Evolutionary conservation across 352 stramenopile species (phyloP), one percentile per base, ranked within the genome.

Genomic region (Phytophthora vignae): DNA sequence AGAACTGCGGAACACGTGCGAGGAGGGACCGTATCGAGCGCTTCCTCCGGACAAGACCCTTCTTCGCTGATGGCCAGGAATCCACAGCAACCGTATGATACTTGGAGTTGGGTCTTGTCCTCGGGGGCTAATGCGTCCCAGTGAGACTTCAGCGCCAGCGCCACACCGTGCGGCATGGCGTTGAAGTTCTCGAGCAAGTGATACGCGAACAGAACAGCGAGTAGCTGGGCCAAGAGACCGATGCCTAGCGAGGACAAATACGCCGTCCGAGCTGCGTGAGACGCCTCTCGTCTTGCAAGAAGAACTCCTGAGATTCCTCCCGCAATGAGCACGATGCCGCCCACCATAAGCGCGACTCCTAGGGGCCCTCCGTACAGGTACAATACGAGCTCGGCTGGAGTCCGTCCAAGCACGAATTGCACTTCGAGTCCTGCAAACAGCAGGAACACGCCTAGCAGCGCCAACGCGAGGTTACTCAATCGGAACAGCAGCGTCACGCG

Each of bases 351-450:
- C 2, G 71, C 60, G 10, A 82, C 48, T 11, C 79, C 83, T 6
- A 88, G 60, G 1, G 63, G 42, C 10, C 81, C 74, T 12, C 81
- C 73, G 15, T 86, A 91, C 17, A 91, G 60, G 17, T 82, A 85
- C 0, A 91, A 52, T 25, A 87, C 76, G 36, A 88, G 25, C 49
- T 88, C 83, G 0, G 73, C 63, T n/a, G 83, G 84, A 21, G 72
- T 89, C 33, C 85, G 82, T 31, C 83, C 83, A 25, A 91, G 71
- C 4, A 91, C 79, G 42, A 82, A 74, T 29, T 78, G 60, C 17
- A 91, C 82, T 33, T 91, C 81, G 5, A 88, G 58, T 12, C 83
- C 83, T 4, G 84, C 71, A 58, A 88, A 77, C 22, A 78, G 50
- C 21, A 91, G 55, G 5, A 93, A 60, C 12, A 85, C 60, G 1